Base-by-base conservation (phyloP, 208 protist genomes). In the Leishmania lainsoni region DNA sequence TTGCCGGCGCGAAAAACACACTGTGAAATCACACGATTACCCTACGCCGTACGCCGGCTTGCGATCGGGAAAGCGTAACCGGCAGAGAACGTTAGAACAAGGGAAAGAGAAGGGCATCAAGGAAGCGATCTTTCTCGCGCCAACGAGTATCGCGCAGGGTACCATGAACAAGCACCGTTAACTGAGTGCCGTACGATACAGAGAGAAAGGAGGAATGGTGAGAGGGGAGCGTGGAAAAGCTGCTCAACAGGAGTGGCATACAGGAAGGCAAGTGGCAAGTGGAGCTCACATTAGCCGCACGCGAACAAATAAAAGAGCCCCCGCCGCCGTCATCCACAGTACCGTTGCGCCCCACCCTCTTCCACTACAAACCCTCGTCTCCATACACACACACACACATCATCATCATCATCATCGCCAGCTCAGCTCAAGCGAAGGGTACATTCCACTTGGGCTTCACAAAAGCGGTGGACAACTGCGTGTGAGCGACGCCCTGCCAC, bases 401-500 rank as follows among this genome's bases (percentile, higher is more conserved):
- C n/a, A n/a, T n/a, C n/a, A n/a, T n/a, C n/a, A n/a, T n/a, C 8
- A 6, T 16, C 35, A 3, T 26, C 32, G 29, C 26, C 52, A 39
- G 61, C 45, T 84, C 20, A n/a, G 10, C 0, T 66, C 91, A 96
- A 5, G 87, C 93, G 80, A 96, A 96, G 3, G 93, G 93, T 75
- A 96, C 88, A 69, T 96, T 96, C 93, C 93, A 96, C 75, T 89
- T 93, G 3, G 79, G 86, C 79, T 94, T 92, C 54, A 71, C 66
- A 78, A 97, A 95, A 22, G 91, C 79, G 12, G 91, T 95, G 54
- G 90, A 90, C n/a, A 97, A 88, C 76, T 94, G 86, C 58, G 94
- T 97, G 89, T 97, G 92, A 52, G 94, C 94, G 0, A 97, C 58
- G 35, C 86, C 87, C 79, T 95, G 92, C 92, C 94, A 97, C 68